Conservation (phyloP, 352 stramenopile genomes). For the Globisporangium iwayamae region DNA sequence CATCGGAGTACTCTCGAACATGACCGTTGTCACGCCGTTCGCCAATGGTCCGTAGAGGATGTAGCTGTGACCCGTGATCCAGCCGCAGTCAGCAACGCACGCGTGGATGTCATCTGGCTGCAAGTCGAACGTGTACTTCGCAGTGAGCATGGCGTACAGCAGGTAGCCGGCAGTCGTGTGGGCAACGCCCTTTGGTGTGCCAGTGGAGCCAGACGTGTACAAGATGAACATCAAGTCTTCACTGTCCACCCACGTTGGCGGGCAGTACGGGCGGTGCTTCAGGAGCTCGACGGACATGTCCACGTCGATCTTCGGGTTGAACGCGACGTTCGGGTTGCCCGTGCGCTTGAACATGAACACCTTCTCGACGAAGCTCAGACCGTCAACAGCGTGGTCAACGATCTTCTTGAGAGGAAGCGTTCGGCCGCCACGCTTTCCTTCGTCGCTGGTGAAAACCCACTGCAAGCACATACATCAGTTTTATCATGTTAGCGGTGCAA, state of each 20-base stretch:
- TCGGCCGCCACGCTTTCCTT: constrained; percentile 91
- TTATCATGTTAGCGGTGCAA: neutral
- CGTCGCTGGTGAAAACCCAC: constrained; percentile 94
- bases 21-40: constrained; percentile 96
- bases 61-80: constrained; percentile 97
- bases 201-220: constrained; percentile 97
- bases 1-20: constrained; percentile 98
- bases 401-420: constrained; percentile 95
- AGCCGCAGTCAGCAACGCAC: constrained; percentile 95
- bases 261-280: constrained; percentile 92
- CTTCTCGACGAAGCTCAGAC: constrained; percentile 88
- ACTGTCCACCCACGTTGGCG: constrained; percentile 94
- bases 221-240: constrained; percentile 97
- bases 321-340: constrained; percentile 61
- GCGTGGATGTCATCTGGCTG: constrained; percentile 92
- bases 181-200: constrained; percentile 93
- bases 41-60: constrained; percentile 97
- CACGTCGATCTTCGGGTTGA: constrained; percentile 87
- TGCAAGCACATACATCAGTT: constrained; percentile 9
- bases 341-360: constrained; percentile 95
- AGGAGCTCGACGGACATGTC: constrained; percentile 91
- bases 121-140: constrained; percentile 93
- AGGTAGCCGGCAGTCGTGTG: constrained; percentile 96
- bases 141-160: constrained; percentile 92
- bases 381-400: constrained; percentile 90